Base-by-base conservation (phyloP, 1,284 basidiomycete species). In the Apiotrichum laibachii region DNA sequence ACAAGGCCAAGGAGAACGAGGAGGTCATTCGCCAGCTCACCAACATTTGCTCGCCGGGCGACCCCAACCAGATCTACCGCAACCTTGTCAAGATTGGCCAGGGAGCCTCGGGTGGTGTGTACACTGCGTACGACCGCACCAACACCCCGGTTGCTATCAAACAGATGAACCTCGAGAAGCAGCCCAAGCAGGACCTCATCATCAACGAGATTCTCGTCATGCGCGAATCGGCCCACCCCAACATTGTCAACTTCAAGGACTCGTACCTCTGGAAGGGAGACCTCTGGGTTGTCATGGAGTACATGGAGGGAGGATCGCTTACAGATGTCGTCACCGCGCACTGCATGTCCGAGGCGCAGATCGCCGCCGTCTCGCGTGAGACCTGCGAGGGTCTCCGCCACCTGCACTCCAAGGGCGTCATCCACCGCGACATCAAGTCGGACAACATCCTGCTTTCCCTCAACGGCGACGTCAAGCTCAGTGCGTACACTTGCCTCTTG, bases 201-300 rank as follows among this genome's bases (percentile, higher is more conserved):
- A 98, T 99, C 81, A 99, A 99, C 80, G 96, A 99, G 79, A 98
- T 99, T 66, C 86, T 98, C 67, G 94, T 98, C 74, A 98, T 99
- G 95, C 90, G 92, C 47, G 88, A 93, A 50, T 93, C 90, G 18
- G 84, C 90, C 40, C 95, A 99, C 76, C 90, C 90, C 19, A 99
- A 99, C 78, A 98, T 99, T 69, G 96, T 99, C 81, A 99, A 98
- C 79, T 99, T 92, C 79, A 97, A 98, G 72, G 96, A 99, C 78
- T 96, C 93, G 16, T 99, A 97, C 84, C 80, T 99, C 44, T 86
- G 93, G 82, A 92, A 92, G 82, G 97, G 96, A 74, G 95, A 98
- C 75, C 84, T 99, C 4, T 99, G 96, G 96, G 95, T 98, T 52
- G 92, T 99, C 59, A 99, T 98, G 94, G 94, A 99, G 82, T 99